Evolutionary conservation across 2,329 filamentous ascomycete genomes (phyloP).

Genomic region (Scedosporium dehoogii): DNA sequence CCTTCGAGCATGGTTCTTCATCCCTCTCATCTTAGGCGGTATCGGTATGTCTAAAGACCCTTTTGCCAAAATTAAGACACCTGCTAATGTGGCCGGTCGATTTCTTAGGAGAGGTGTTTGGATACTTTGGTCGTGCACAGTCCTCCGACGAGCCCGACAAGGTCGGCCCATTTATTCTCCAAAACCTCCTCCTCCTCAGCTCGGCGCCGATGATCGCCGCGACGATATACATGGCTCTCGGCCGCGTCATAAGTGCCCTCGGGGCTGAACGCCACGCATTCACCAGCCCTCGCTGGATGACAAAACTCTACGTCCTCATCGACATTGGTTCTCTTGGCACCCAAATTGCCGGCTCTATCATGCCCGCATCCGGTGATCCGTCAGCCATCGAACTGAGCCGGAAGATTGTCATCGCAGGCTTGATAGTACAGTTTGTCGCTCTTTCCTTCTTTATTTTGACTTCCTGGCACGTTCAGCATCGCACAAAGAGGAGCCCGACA

Average conservation of each 20-base stretch:
- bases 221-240: slow-evolving; percentile 36
- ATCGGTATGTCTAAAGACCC: slow-evolving; percentile 26
- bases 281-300: slow-evolving; percentile 32
- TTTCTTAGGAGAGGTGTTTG: slow-evolving; percentile 33
- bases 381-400: slow-evolving; percentile 24
- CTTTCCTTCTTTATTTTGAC: slow-evolving; percentile 43
- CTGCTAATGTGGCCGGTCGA: no score
- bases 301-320: slow-evolving; percentile 38
- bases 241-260: slow-evolving; percentile 26
- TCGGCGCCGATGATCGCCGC: slow-evolving; percentile 33
- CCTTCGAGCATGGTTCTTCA: slow-evolving; percentile 39
- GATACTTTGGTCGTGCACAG: slow-evolving; percentile 40
- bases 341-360: slow-evolving; percentile 17
- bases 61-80: neutral
- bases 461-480: slow-evolving; percentile 33
- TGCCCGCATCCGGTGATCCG: slow-evolving; percentile 16
- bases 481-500: slow-evolving; percentile 14
- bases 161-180: slow-evolving; percentile 27
- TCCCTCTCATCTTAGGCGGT: slow-evolving; percentile 40
- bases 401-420: slow-evolving; percentile 39
- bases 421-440: slow-evolving; percentile 44
- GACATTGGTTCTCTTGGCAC: slow-evolving; percentile 35
- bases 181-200: slow-evolving; percentile 25
- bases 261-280: slow-evolving; percentile 28
- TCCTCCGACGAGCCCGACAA: slow-evolving; percentile 29